Percentiles rank a stretch among this genome's conserved stretches.
Evolutionary conservation across 2,329 filamentous ascomycete genomes (phyloP).

Genomic region (Trichoderma atrobrunneum): DNA sequence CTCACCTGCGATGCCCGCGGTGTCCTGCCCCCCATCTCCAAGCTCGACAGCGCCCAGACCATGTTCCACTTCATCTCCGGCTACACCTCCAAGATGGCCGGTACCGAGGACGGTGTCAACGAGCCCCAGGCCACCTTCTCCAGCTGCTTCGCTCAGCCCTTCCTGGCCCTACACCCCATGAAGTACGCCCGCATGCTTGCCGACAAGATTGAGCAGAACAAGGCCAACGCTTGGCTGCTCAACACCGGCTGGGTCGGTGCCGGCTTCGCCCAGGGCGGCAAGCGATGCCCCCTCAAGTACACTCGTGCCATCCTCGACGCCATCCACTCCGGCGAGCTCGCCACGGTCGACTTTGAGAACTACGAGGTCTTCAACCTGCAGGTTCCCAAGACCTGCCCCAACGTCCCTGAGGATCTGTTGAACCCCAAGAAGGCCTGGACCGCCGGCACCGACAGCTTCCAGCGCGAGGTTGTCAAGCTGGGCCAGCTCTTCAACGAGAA

Average conservation of each 20-base stretch:
- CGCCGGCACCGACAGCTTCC: conserved; percentile 75
- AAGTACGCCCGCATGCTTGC: conserved; percentile 98
- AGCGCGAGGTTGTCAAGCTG: conserved; percentile 84
- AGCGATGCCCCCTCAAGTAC: conserved; percentile 97
- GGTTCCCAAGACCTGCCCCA: conserved; percentile 88
- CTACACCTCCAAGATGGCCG: conserved; percentile 99
- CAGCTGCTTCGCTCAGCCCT: conserved; percentile 98
- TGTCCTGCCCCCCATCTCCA: conserved; percentile 96
- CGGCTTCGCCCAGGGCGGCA: conserved; percentile 84
- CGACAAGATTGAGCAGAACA: conserved; percentile 94
- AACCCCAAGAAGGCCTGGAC: conserved; percentile 96
- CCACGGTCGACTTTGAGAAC: conserved; percentile 86
- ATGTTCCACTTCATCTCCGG: conserved; percentile 99
- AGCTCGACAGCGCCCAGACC: conserved; percentile 89
- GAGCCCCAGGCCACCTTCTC: conserved; percentile 99
- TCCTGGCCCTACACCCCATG: conserved; percentile 98
- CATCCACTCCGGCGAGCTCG: conserved; percentile 95
- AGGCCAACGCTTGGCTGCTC: conserved; percentile 95
- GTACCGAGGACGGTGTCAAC: conserved; percentile 93
- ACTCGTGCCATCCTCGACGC: conserved; percentile 97
- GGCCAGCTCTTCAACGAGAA: conserved; percentile 90
- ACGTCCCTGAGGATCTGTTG: conserved; percentile 85
- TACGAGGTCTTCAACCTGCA: conserved; percentile 97
- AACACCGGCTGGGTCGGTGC: conserved; percentile 98
- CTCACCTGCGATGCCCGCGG: conserved; percentile 97